phyloP scores from a whole-genome alignment of 805 yeast genomes.

The Candida pseudofarinosa region DNA sequence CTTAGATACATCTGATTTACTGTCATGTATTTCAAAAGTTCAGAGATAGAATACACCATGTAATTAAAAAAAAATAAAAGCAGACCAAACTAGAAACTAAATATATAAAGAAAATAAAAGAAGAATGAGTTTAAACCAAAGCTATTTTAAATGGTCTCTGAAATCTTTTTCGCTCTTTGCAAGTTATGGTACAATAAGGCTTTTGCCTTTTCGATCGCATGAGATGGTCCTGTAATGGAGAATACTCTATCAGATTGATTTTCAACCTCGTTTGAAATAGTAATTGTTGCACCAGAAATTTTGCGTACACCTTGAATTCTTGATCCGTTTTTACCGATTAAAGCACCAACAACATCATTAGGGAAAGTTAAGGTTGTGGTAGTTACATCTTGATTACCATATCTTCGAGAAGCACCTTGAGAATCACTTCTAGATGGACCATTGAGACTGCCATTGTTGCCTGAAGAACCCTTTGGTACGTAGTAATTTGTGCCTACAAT shows the following conservation, averaged over 20 bases:
- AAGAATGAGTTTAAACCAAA: slow-evolving; percentile 1
- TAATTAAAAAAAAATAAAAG: slow-evolving; percentile 2
- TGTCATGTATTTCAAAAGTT: background rate
- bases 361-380: slow-evolving; percentile 58
- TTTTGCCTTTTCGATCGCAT: slow-evolving; percentile 56
- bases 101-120: slow-evolving; percentile 1
- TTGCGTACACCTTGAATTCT: slow-evolving; percentile 84
- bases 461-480: slow-evolving; percentile 38
- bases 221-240: slow-evolving; percentile 60
- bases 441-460: slow-evolving; percentile 6
- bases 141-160: background rate
- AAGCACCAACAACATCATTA: slow-evolving; percentile 80
- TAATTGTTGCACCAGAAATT: slow-evolving; percentile 72
- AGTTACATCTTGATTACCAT: slow-evolving; percentile 1
- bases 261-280: slow-evolving; percentile 66
- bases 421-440: slow-evolving; percentile 3
- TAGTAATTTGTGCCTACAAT: slow-evolving; percentile 63
- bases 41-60: slow-evolving; percentile 1
- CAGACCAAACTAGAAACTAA: slow-evolving; percentile 3
- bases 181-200: slow-evolving; percentile 53
- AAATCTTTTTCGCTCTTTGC: slow-evolving; percentile 48
- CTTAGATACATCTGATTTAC: no score
- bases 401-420: background rate
- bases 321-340: slow-evolving; percentile 81
- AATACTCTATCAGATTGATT: slow-evolving; percentile 63